phyloP scores from a whole-genome alignment of 2,329 filamentous ascomycete species.

The Dendryphion nanum region DNA sequence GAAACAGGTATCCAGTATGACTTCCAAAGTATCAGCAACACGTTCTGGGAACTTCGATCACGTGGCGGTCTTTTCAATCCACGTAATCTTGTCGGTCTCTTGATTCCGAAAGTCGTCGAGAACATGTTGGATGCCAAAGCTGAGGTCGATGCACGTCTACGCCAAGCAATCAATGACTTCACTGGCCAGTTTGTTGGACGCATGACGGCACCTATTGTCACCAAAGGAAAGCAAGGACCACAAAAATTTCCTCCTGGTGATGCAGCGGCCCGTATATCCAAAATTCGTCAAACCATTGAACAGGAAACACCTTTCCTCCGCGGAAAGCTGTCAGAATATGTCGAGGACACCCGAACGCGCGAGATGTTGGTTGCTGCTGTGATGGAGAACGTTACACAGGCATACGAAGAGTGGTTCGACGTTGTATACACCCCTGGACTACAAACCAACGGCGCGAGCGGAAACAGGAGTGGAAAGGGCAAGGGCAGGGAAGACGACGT shows the following conservation, averaged over 20 bases:
- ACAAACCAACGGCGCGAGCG: constrained; percentile 26
- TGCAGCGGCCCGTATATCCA: constrained; percentile 34
- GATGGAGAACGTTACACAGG: constrained; percentile 60
- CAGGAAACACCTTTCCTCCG: constrained; percentile 58
- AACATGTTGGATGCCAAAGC: constrained; percentile 72
- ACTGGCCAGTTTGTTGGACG: constrained; percentile 57
- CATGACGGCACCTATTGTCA: constrained; percentile 53
- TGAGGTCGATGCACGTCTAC: constrained; percentile 62
- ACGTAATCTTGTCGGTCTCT: constrained; percentile 58
- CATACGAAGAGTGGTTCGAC: constrained; percentile 65
- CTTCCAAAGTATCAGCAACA: constrained; percentile 63
- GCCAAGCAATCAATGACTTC: constrained; percentile 65
- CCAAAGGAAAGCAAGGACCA: constrained; percentile 14
- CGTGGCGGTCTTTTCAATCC: constrained; percentile 66
- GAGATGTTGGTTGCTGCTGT: constrained; percentile 67
- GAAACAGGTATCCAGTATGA: constrained; percentile 60
- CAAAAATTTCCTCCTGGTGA: constrained; percentile 24
- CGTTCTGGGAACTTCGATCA: constrained; percentile 66
- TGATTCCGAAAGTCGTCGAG: constrained; percentile 65
- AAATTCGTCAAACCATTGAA: constrained; percentile 55
- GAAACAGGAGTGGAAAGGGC: constrained; percentile 46
- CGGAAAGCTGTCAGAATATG: constrained; percentile 58
- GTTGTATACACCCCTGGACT: constrained; percentile 42
- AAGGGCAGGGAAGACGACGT: constrained; percentile 61
- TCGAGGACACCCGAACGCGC: constrained; percentile 63